These are phyloP conservation scores for Suhomyces terraborum DNA, from an alignment of 1,139 yeast genomes.

Conservation along the genomic window DNA sequence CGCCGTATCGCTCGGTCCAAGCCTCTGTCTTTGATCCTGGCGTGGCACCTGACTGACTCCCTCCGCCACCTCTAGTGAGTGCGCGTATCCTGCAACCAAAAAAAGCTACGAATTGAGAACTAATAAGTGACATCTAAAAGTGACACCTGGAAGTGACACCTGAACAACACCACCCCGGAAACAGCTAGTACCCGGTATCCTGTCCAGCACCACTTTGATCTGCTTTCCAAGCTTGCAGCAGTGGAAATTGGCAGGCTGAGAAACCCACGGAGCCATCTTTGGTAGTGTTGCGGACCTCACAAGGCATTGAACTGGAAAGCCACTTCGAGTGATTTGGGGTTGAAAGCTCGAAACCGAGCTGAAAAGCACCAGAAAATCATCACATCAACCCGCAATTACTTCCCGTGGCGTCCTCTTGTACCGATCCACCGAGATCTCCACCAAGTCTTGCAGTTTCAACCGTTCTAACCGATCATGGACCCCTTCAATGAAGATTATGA, in stretches of 20 bases:
- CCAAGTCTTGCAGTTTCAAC: background rate
- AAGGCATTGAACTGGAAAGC: no score
- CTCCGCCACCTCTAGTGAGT: no score
- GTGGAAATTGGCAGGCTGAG: background rate
- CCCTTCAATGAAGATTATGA: slow-evolving; percentile 13
- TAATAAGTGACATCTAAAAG: background rate
- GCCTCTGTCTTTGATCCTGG: no score
- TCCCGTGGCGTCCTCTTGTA: background rate
- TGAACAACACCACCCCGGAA: background rate
- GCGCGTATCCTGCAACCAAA: no score
- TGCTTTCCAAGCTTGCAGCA: background rate
- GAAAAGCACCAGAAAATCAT: background rate
- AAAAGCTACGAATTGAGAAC: no score
- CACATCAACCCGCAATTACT: background rate
- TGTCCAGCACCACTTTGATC: background rate
- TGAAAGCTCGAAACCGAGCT: background rate
- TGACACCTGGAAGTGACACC: background rate
- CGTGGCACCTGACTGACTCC: no score
- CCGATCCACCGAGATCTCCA: background rate
- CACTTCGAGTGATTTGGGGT: background rate
- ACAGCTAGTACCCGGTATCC: background rate
- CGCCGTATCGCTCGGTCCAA: no score
- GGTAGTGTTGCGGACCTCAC: background rate
- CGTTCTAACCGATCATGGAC: slow-evolving; percentile 3
- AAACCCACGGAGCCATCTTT: background rate